phyloP scores from a whole-genome alignment of 2,329 filamentous ascomycete species.

The Talaromyces sp. region DNA sequence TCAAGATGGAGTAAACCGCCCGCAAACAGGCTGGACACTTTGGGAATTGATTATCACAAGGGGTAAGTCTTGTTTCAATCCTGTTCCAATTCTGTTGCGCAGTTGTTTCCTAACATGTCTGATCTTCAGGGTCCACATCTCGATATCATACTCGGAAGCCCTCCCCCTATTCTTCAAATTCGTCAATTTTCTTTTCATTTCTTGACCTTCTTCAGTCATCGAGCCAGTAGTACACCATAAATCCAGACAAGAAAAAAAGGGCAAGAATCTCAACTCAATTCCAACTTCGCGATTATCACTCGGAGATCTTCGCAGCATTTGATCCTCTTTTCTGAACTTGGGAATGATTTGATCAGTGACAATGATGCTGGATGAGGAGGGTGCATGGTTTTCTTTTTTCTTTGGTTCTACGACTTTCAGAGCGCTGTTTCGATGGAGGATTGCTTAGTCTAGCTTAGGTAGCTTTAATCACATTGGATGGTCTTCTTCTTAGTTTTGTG shows the following conservation, averaged over 20 bases:
- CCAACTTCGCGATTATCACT: background rate
- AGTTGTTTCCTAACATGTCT: background rate
- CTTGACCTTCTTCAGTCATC: background rate
- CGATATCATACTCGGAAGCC: background rate
- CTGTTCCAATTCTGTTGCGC: background rate
- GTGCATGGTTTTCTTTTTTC: background rate
- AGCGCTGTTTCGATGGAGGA: background rate
- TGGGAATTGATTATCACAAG: background rate
- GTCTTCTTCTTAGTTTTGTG: background rate
- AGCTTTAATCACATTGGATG: background rate
- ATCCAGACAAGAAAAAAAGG: background rate
- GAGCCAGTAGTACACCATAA: background rate
- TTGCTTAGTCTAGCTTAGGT: background rate
- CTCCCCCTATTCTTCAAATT: background rate
- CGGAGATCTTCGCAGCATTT: background rate
- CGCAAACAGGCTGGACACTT: background rate
- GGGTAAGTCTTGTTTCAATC: background rate
- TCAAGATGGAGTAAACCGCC: slow-evolving; percentile 3
- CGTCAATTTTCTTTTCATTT: background rate
- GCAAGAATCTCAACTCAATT: background rate
- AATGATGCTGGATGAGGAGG: background rate
- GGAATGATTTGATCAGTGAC: background rate
- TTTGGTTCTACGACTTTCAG: background rate
- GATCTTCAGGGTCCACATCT: background rate
- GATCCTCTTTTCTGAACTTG: background rate